Evolutionary conservation across 164 flowering plant genomes (phyloP), one percentile per base, ranked within the genome.

Genomic region (Malania oleifera): DNA sequence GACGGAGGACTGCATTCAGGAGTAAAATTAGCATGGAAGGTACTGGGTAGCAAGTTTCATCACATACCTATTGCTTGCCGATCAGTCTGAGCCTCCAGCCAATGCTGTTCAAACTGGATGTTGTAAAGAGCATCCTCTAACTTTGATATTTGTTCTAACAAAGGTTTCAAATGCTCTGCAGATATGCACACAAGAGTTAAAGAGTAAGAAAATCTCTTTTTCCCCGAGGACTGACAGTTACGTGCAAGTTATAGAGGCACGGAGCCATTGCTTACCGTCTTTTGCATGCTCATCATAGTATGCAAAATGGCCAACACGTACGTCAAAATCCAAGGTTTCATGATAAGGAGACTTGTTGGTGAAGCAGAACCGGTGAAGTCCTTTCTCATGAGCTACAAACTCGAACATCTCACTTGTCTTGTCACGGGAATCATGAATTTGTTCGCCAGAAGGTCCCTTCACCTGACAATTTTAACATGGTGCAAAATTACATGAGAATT

Each of bases 21-120:
- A 43, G 9, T 43, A 22, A 5, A 17, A 20, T 43, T 20, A 7
- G 12, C 8, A n/a, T 2, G 18, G 17, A 4, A 43, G 18, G 22
- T 17, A n/a, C 12, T 14, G 13, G 14, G 43, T 4, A 10, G 10
- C 13, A 14, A 39, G 14, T 39, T 38, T 38, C 13, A 38, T 12
- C 41, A 11, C 13, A 57, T 82, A 92, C 99, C 79, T 57, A 81
- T 64, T 56, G 91, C 86, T 70, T 95, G 99, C 24, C 92, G 92
- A n/a, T 91, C 93, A 38, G 97, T 95, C 77, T 88, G 88, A 59
- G 99, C 99, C 77, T 86, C 93, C 7, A 95, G 74, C 97, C 97
- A 95, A 62, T 88, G 97, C 69, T 95, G 99, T 62, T 88, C 97
- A 62, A 88, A 95, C 65, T 91, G 97, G 64, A 95, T 80, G 66